A percentile compares a stretch with the other conserved stretches of the same genome.
Conservation (phyloP, 495 filamentous ascomycete genomes). For the Oleoguttula mirabilis region DNA sequence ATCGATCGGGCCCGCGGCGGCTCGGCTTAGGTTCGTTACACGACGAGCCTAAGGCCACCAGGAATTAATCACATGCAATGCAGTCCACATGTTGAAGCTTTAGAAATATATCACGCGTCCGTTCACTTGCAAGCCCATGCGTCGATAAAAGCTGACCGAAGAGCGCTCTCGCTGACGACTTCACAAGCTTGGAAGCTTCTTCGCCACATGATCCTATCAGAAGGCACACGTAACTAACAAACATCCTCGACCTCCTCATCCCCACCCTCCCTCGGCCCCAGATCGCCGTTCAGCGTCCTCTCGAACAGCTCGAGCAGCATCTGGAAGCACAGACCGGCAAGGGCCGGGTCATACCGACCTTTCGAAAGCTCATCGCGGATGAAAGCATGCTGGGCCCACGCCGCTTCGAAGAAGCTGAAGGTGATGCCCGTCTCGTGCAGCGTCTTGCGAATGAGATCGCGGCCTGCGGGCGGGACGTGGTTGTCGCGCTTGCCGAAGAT, state of each 20-base stretch:
- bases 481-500: slow-evolving; percentile 84
- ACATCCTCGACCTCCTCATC: slow-evolving; percentile 35
- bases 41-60: too few relatives aligned
- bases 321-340: slow-evolving; percentile 83
- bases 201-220: too few relatives aligned
- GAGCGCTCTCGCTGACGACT: too few relatives aligned
- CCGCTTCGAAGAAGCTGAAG: slow-evolving; percentile 79
- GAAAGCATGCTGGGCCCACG: slow-evolving; percentile 91
- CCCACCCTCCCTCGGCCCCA: slow-evolving; percentile 43
- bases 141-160: too few relatives aligned
- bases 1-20: too few relatives aligned
- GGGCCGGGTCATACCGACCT: slow-evolving; percentile 79
- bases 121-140: too few relatives aligned
- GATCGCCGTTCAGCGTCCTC: slow-evolving; percentile 60
- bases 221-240: too few relatives aligned
- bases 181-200: too few relatives aligned
- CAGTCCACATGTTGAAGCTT: too few relatives aligned
- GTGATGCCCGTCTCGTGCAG: slow-evolving; percentile 60
- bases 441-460: slow-evolving; percentile 76
- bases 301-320: slow-evolving; percentile 80
- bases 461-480: slow-evolving; percentile 74
- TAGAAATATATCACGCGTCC: too few relatives aligned
- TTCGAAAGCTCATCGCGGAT: slow-evolving; percentile 94
- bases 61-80: too few relatives aligned
- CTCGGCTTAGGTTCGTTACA: too few relatives aligned